Evolutionary conservation across 257 asterid genomes (phyloP), one percentile per base, ranked within the genome.

Genomic region (Ehretia macrophylla): DNA sequence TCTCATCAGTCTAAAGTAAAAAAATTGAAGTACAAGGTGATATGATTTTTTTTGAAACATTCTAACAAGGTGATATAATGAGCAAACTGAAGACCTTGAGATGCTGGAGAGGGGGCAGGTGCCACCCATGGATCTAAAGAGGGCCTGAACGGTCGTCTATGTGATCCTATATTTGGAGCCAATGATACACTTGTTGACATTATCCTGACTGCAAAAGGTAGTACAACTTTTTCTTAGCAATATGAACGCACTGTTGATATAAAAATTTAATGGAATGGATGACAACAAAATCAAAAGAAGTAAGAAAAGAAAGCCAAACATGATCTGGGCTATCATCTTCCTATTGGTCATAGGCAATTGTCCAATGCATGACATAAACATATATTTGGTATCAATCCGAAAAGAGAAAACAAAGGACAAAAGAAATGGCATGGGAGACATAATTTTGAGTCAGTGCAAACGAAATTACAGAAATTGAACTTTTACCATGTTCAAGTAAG

Each of bases 91-190:
- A 49, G 79, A 88, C 98, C 92, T 80, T 71, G 84, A 62, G 83
- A 64, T 55, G 63, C 61, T 16, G 85, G 81, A 58, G 93, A 61
- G 54, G 81, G 82, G 68, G 86, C 82, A 10, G 90, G 88, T 61
- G 79, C 90, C 65, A 72, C 62, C 37, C 80, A 60, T 47, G 69
- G 78, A 58, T 62, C 20, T 54, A 45, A 32, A 71, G 72, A 52
- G 39, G 59, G 62, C 59, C 74, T 84, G 63, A 68, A 59, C 71
- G 32, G 81, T 68, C 40, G 72, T 72, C 77, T 71, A 46, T 64
- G 62, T 39, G 70, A 69, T 47, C 74, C 59, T 51, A 69, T 55
- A 57, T 70, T 65, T 45, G 87, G 82, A 58, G 64, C 63, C 58
- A 75, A 53, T 14, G 88, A 64, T 64, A 73, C 72, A 69, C 78